Evolutionary conservation across 2,329 filamentous ascomycete species (phyloP).

Genomic region (Bretziella fagacearum): DNA sequence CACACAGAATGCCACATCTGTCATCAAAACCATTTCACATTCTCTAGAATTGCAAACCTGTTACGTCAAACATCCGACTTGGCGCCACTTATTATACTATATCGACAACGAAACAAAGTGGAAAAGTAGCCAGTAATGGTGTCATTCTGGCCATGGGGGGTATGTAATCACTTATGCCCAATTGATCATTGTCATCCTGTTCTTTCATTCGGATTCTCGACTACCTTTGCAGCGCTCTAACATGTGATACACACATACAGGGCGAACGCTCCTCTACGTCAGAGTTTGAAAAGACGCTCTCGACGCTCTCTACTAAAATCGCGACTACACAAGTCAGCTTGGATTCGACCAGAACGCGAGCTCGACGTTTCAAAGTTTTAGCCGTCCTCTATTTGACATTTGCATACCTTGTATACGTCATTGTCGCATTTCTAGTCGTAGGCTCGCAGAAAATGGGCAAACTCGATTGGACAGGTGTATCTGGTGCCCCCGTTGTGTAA

Average conservation of each 20-base stretch:
- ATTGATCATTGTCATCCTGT: background rate
- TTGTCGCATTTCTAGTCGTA: conserved; percentile 69
- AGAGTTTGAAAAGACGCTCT: conserved; percentile 82
- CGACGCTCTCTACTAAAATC: conserved; percentile 69
- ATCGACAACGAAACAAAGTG: background rate
- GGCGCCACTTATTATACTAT: background rate
- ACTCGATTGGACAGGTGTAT: conserved; percentile 61
- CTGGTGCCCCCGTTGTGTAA: conserved; percentile 63
- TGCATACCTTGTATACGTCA: conserved; percentile 70
- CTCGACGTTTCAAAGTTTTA: conserved; percentile 65
- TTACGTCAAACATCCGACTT: no score
- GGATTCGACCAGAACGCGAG: conserved; percentile 52
- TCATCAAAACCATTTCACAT: no score
- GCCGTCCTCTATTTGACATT: conserved; percentile 85
- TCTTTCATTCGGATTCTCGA: background rate
- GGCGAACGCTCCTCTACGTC: conserved; percentile 67
- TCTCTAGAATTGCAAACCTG: no score
- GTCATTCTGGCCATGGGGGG: conserved; percentile 73
- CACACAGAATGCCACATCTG: no score
- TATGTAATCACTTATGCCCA: conserved; percentile 24
- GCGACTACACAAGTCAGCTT: conserved; percentile 54
- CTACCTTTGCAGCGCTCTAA: background rate
- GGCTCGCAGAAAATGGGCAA: conserved; percentile 64
- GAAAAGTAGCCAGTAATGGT: conserved; percentile 45
- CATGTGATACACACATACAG: conserved; percentile 28